A percentile compares a stretch with the other conserved stretches of the same genome.
These are phyloP conservation scores for Zopfia rhizophila DNA, from an alignment of 2,329 filamentous ascomycete species.

Conservation along the genomic window DNA sequence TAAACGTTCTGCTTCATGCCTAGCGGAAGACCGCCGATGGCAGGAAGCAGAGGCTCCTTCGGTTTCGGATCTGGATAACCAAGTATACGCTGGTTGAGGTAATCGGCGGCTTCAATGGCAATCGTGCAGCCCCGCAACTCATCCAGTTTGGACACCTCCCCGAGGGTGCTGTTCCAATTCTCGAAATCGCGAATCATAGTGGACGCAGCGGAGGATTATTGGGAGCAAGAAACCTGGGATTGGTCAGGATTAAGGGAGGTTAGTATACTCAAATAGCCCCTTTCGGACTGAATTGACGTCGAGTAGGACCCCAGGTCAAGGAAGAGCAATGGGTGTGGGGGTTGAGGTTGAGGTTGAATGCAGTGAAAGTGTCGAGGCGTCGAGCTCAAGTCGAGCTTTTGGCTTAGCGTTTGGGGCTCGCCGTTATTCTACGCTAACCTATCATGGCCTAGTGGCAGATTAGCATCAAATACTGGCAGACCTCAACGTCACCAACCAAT, in stretches of 20 bases:
- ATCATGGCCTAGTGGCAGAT: too few species aligned
- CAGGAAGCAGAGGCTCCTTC: slow-evolving; percentile 88
- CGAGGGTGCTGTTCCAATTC: slow-evolving; percentile 65
- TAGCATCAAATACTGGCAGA: too few species aligned
- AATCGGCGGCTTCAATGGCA: slow-evolving; percentile 90
- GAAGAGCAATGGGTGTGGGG: too few species aligned
- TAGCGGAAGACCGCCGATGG: slow-evolving; percentile 86
- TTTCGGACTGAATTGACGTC: too few species aligned
- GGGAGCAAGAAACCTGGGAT: slow-evolving; percentile 4
- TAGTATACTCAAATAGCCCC: background rate
- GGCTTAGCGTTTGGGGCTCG: too few species aligned
- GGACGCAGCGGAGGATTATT: slow-evolving; percentile 7
- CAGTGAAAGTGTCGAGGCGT: too few species aligned
- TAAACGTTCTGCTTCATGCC: slow-evolving; percentile 80
- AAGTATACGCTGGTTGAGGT: slow-evolving; percentile 78
- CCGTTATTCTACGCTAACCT: too few species aligned
- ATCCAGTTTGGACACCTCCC: slow-evolving; percentile 70
- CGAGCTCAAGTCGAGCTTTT: too few species aligned
- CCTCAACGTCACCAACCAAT: too few species aligned
- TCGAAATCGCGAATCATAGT: slow-evolving; percentile 62
- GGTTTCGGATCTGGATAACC: slow-evolving; percentile 58
- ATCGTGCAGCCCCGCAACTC: slow-evolving; percentile 79
- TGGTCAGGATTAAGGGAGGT: too few species aligned
- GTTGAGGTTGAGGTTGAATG: too few species aligned
- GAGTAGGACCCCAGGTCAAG: too few species aligned